These are phyloP conservation scores for Rhodofomes roseus DNA, from an alignment of 1,284 basidiomycete species.

Conservation along the genomic window DNA sequence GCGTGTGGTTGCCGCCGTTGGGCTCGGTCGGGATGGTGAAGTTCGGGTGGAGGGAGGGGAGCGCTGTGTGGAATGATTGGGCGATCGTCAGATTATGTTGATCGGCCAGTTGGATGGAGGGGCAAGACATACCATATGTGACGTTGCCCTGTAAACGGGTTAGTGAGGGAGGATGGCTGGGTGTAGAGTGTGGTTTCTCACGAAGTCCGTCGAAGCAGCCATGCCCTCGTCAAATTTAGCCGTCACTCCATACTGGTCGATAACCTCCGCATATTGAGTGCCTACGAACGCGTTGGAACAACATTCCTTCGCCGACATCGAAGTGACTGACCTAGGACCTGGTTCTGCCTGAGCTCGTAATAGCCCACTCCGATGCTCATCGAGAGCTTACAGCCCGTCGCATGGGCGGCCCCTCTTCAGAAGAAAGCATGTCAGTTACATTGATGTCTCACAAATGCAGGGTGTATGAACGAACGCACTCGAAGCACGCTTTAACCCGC, in stretches of 20 bases:
- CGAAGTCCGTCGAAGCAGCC: conserved; percentile 71
- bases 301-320: not conserved
- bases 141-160: conserved; percentile 50
- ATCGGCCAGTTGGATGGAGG: not conserved
- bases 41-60: conserved; percentile 21
- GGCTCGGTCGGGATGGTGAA: conserved; percentile 49
- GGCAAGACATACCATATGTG: conserved; percentile 44
- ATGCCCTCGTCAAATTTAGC: conserved; percentile 54
- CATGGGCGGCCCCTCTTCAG: conserved; percentile 60
- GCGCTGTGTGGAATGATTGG: conserved; percentile 7
- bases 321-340: conserved; percentile 41
- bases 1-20: conserved; percentile 64
- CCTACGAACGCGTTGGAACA: conserved; percentile 30
- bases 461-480: too few relatives aligned
- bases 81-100: not conserved
- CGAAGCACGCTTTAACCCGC: conserved; percentile 67
- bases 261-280: conserved; percentile 51
- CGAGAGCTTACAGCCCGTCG: conserved; percentile 65
- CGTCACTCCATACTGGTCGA: conserved; percentile 46
- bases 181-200: conserved; percentile 32
- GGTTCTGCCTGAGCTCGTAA: conserved; percentile 66
- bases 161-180: not conserved
- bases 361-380: conserved; percentile 37
- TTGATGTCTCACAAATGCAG: too few relatives aligned
- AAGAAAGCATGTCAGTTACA: too few relatives aligned